These are phyloP conservation scores for Solanum hybrid DNA, from an alignment of 305 asterid species.

Conservation along the genomic window DNA sequence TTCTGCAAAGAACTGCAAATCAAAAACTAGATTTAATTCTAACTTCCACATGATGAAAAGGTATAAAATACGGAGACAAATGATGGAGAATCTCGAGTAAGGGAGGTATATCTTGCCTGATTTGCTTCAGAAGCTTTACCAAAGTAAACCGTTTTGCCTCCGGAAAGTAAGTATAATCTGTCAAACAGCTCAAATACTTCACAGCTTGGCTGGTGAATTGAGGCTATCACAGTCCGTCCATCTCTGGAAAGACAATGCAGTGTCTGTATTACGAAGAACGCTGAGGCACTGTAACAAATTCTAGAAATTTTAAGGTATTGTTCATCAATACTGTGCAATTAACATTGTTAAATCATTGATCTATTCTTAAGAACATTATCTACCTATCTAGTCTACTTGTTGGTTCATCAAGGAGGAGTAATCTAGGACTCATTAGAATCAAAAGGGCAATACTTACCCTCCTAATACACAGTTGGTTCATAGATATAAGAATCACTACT, in stretches of 20 bases:
- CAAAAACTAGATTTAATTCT: background rate
- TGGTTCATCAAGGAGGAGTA: conserved; percentile 92
- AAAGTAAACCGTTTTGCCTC: too few relatives aligned
- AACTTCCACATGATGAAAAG: background rate
- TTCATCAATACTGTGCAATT: background rate
- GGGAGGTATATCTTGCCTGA: too few relatives aligned
- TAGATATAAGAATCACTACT: too few relatives aligned
- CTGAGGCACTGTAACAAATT: conserved; percentile 61
- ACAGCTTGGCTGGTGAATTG: conserved; percentile 94
- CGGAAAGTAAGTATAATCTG: conserved; percentile 29
- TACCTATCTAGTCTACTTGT: conserved; percentile 91
- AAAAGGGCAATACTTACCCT: conserved; percentile 85
- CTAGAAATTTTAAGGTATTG: background rate
- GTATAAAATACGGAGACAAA: background rate
- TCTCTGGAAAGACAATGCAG: conserved; percentile 69
- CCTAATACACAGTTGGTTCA: conserved; percentile 10
- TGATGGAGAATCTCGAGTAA: background rate
- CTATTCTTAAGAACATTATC: background rate
- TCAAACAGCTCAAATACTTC: conserved; percentile 93
- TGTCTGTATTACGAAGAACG: conserved; percentile 91
- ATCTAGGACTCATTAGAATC: conserved; percentile 75
- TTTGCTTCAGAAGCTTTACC: too few relatives aligned
- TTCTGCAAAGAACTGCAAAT: conserved; percentile 69
- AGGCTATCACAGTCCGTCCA: conserved; percentile 85
- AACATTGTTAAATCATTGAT: too few relatives aligned